Conservation (phyloP, 1,139 yeast species). For the Pichia kudriavzevii region DNA sequence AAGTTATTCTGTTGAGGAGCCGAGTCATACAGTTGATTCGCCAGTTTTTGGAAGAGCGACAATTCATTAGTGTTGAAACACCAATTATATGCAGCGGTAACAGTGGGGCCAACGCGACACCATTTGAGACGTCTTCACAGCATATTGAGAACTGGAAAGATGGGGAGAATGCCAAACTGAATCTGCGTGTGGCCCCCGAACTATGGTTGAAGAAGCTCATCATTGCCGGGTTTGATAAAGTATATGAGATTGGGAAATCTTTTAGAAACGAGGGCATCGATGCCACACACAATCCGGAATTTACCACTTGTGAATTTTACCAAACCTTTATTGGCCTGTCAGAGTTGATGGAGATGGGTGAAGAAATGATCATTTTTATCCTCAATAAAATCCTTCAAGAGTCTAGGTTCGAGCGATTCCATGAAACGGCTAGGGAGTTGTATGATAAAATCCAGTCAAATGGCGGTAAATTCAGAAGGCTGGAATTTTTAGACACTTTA, state of each 20-base stretch:
- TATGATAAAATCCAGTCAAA: constrained; percentile 20
- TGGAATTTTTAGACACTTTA: constrained; percentile 57
- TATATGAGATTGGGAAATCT: constrained; percentile 78
- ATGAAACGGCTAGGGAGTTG: constrained; percentile 23
- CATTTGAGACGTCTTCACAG: constrained; percentile 57
- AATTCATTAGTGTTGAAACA: constrained; percentile 78
- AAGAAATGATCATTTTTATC: constrained; percentile 43
- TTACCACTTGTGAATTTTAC: constrained; percentile 89
- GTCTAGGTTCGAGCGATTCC: constrained; percentile 16
- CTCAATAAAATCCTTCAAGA: constrained; percentile 20
- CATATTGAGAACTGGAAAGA: constrained; percentile 33
- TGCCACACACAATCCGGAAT: constrained; percentile 91
- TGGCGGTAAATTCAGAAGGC: constrained; percentile 29
- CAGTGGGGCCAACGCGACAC: constrained; percentile 87
- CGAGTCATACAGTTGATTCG: constrained; percentile 49
- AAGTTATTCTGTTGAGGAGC: constrained; percentile 48
- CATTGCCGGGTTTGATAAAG: constrained; percentile 75
- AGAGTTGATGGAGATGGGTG: constrained; percentile 61
- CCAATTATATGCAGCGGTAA: constrained; percentile 67
- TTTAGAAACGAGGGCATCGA: constrained; percentile 94
- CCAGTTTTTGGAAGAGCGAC: constrained; percentile 43
- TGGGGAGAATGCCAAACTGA: constrained; percentile 33
- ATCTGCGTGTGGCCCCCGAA: constrained; percentile 88
- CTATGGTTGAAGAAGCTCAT: constrained; percentile 81
- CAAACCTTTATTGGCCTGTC: constrained; percentile 67